Base-by-base conservation (phyloP, 805 yeast genomes). In the Metschnikowia drakensbergensis region DNA sequence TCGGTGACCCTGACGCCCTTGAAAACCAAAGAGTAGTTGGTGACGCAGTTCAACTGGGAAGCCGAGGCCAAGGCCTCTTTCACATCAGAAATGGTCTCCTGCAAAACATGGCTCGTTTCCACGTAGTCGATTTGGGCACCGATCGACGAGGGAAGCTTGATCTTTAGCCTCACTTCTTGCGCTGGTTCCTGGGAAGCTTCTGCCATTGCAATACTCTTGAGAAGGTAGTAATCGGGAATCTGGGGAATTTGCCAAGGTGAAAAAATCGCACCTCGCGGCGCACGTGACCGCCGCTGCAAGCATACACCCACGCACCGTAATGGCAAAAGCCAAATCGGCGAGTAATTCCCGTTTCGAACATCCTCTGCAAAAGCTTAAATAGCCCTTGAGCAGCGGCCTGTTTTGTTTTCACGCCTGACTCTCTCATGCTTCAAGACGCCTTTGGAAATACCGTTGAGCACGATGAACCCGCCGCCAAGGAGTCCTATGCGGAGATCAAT, bases 11-110 rank as follows among this genome's bases (percentile, higher is more conserved):
- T 63, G 42, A 59, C 55, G 23, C 71, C 76, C 6, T 68, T 62
- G 37, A 60, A 61, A 37, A 58, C 61, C 22, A 87, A 68, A 3
- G 74, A 65, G 60, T 80, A 88, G 55, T 81, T 77, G 29, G 95
- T 84, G 57, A 77, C 74, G 42, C 81, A 83, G 55, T 75, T 75
- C 37, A 85, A 77, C 26, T 72, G 71, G 7, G 85, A 79, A 29
- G 81, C 65, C n/a, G 80, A 66, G n/a, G 75, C 66, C 43, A 88
- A 65, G 11, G 85, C 75, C 59, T 80, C 81, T 52, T 71, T 75
- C 42, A 88, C 71, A 47, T 83, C 87, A 38, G 74, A 67, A 43
- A 86, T 59, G 17, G 82, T 64, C 52, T 82, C 89, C 42, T 49
- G 64, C 62, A 55, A 51, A 29, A 65, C 55, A 25, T 69, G 64